phyloP scores from a whole-genome alignment of 768 basidiomycete genomes.

The Tulasnella sp. region DNA sequence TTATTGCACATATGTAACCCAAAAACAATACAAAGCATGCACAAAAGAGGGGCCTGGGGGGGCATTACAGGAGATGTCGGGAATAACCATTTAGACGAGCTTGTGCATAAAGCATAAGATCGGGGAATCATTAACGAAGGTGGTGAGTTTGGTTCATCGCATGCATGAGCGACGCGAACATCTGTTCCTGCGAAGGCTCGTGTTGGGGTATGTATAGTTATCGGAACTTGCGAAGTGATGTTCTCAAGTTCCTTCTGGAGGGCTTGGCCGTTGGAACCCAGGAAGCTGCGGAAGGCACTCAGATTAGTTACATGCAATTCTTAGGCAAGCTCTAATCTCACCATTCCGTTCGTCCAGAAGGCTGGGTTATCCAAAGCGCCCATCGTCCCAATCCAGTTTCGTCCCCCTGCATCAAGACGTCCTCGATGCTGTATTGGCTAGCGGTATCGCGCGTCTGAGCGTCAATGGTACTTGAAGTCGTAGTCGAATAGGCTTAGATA shows the following conservation, averaged over 20 bases:
- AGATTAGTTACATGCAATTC: not conserved
- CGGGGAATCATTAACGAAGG: not conserved
- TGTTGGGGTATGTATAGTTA: not conserved
- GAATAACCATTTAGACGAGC: not conserved
- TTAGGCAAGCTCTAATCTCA: not conserved
- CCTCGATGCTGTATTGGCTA: conserved; percentile 25
- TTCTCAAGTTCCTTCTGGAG: not conserved
- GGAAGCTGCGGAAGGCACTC: not conserved
- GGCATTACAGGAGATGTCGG: too few relatives aligned
- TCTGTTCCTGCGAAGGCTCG: not conserved
- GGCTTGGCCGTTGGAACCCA: conserved; percentile 13
- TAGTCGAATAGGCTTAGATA: conserved; percentile 16
- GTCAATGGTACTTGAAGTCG: conserved; percentile 24
- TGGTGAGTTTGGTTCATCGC: not conserved
- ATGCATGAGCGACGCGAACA: not conserved
- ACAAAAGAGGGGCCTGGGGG: too few relatives aligned
- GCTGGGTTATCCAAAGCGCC: conserved; percentile 25
- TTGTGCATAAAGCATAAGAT: not conserved
- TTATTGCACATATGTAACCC: not conserved
- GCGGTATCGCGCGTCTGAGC: conserved; percentile 12
- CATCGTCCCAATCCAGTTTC: conserved; percentile 27
- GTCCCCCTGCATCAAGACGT: conserved; percentile 24
- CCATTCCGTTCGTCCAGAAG: conserved; percentile 25
- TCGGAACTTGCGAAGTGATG: not conserved
- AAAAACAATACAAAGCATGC: not conserved